Evolutionary conservation across 805 yeast genomes (phyloP).

Genomic region (Jamesozyma spencerorum): DNA sequence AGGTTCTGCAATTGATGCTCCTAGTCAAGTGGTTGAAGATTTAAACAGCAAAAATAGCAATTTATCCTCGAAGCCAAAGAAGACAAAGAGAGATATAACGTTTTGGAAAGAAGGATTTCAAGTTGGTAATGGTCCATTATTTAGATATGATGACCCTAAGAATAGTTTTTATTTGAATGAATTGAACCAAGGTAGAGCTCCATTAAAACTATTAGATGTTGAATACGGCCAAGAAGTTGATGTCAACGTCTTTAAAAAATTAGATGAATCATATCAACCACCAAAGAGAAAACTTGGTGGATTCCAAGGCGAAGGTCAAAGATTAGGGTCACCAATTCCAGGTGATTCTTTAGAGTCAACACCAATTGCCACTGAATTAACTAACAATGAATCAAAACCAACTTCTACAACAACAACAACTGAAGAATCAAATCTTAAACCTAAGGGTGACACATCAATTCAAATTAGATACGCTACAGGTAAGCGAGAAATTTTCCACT

Average conservation of each 20-base stretch:
- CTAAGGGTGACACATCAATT: conserved; percentile 60
- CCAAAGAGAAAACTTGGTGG: conserved; percentile 59
- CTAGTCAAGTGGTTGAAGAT: conserved; percentile 30
- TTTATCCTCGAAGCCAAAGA: conserved; percentile 29
- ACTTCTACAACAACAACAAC: conserved; percentile 9
- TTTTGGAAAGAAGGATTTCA: conserved; percentile 97
- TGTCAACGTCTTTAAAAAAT: conserved; percentile 70
- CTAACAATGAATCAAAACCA: neutral
- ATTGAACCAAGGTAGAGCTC: conserved; percentile 85
- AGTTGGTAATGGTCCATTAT: conserved; percentile 83
- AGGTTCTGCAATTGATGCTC: conserved; percentile 30
- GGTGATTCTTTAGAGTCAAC: conserved; percentile 39
- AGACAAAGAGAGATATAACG: conserved; percentile 72
- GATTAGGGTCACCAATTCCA: conserved; percentile 86
- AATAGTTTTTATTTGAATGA: conserved; percentile 71
- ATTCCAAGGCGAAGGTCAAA: conserved; percentile 67
- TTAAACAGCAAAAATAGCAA: conserved; percentile 21
- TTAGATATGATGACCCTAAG: conserved; percentile 86
- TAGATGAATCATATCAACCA: conserved; percentile 73
- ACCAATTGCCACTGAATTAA: conserved; percentile 4
- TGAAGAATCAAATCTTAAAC: conserved; percentile 13
- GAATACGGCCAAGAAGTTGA: conserved; percentile 89
- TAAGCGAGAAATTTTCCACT: conserved; percentile 51
- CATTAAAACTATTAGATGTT: conserved; percentile 71
- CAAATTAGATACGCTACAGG: conserved; percentile 85